phyloP scores from a whole-genome alignment of 2,329 filamentous ascomycete species.

The Penicillium sp. region DNA sequence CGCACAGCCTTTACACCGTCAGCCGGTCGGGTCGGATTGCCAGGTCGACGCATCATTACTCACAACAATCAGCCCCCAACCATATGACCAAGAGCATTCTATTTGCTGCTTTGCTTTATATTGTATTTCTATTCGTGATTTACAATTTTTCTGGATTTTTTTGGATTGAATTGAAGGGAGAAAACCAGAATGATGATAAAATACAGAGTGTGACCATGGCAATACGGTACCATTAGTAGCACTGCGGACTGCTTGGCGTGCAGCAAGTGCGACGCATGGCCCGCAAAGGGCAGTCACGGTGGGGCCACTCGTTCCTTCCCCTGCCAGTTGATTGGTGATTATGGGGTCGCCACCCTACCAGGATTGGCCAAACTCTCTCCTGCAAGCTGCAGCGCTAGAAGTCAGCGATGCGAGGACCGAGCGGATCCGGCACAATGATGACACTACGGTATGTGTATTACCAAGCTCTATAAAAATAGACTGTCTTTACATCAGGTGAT shows the following conservation, averaged over 20 bases:
- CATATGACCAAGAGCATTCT: not conserved
- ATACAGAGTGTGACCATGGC: constrained; percentile 12
- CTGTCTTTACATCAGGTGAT: too few species aligned
- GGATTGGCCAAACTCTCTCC: not conserved
- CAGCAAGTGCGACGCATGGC: constrained; percentile 11
- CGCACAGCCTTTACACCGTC: constrained; percentile 10
- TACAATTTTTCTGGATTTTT: not conserved
- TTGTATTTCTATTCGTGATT: not conserved
- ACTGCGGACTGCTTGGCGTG: constrained; percentile 8
- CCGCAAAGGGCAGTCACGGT: not conserved
- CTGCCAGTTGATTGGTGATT: not conserved
- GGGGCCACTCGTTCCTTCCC: not conserved
- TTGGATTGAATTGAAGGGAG: not conserved
- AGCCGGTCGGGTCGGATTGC: constrained; percentile 3
- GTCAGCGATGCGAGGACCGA: not conserved
- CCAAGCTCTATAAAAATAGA: too few species aligned
- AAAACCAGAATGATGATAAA: constrained; percentile 2
- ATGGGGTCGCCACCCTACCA: not conserved
- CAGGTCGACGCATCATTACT: constrained; percentile 6
- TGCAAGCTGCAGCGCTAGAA: not conserved
- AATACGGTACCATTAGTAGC: not conserved
- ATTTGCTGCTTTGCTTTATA: not conserved
- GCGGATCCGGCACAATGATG: constrained; percentile 9
- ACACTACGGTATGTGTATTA: not conserved
- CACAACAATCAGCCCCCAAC: not conserved